Base-by-base conservation (phyloP, 2,329 filamentous ascomycete genomes). In the Graphiopsis chlorocephala region DNA sequence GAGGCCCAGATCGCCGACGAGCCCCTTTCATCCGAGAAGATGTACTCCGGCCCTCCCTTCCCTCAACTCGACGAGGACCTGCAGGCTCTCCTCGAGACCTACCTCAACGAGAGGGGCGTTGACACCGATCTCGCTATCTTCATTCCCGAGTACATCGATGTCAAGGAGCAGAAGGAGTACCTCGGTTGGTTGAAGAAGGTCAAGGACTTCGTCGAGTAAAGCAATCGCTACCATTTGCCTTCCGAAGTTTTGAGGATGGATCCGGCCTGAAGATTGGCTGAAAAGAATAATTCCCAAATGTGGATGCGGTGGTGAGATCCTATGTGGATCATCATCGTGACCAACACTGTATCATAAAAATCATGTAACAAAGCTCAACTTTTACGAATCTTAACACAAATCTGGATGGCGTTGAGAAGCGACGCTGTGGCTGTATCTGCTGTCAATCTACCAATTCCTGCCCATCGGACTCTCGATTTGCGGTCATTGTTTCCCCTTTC, bases 101-200 rank as follows among this genome's bases (percentile, higher is more conserved):
- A 94, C 82, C 86, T 99, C 68, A 93, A 97, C 79, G 95, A 97
- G 85, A 88, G 95, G 72, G 95, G 94, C 69, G 87, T 99, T 80
- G 92, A 94, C 74, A 88, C 90, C 72, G 86, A 89, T 65, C 86
- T 99, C 72, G 94, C 93, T 62, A 82, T 93, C 71, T 97, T 98
- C 79, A 89, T 96, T 52, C 92, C 93, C 42, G 93, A 98, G 78
- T 99, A 97, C 82, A 93, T 98, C 75, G 93, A 98, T 77, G 87
- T 91, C 81, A 99, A 99, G 89, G 95, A 99, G 87, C 94, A 98
- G 87, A 90, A 88, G 81, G 95, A 99, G 85, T 99, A 99, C 80
- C 82, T 96, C 67, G 82, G 85, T 70, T 99, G 96, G 95, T 83
- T 99, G 78, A 86, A 88, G 78, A 87, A 85, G 76, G 86, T 97